Conservation (phyloP, 257 asterid genomes). For the Solanum ahanhuiri region DNA sequence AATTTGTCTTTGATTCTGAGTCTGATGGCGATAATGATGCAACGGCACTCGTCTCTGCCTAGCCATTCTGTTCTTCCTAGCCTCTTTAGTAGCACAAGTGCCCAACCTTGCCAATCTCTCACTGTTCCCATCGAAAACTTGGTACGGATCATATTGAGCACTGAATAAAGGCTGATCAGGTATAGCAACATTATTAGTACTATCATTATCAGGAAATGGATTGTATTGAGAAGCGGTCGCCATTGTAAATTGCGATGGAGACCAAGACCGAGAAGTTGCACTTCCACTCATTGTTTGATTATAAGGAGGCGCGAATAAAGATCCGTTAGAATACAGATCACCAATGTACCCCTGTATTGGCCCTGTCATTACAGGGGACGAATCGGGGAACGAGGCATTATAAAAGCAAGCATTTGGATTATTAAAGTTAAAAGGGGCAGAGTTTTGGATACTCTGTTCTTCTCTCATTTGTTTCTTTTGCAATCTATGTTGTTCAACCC, state of each 20-base stretch:
- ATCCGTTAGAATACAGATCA: slow-evolving; percentile 4
- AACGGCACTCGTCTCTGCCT: slow-evolving; percentile 45
- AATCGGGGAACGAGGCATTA: background rate
- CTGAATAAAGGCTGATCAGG: slow-evolving; percentile 19
- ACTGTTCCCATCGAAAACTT: slow-evolving; percentile 32
- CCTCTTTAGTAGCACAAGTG: slow-evolving; percentile 73
- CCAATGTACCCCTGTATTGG: background rate
- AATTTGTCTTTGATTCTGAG: background rate
- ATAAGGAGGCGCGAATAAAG: slow-evolving; percentile 4
- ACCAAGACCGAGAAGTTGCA: slow-evolving; percentile 41
- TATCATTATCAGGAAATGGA: slow-evolving; percentile 18
- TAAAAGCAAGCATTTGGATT: slow-evolving; percentile 11
- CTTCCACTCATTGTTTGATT: slow-evolving; percentile 22
- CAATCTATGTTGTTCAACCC: slow-evolving; percentile 74
- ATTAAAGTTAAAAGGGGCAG: background rate
- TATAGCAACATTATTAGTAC: background rate
- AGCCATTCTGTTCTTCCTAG: slow-evolving; percentile 93
- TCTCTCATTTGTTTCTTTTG: slow-evolving; percentile 39
- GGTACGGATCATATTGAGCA: slow-evolving; percentile 27
- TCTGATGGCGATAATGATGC: slow-evolving; percentile 33
- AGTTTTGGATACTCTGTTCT: background rate
- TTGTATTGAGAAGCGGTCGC: slow-evolving; percentile 22
- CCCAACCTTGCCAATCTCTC: slow-evolving; percentile 43
- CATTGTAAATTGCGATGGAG: slow-evolving; percentile 16
- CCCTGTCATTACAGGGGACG: background rate